A percentile compares a stretch with the other conserved stretches of the same genome.
phyloP scores from a whole-genome alignment of 768 basidiomycete species.

The Erythrobasidium yunnanense region DNA sequence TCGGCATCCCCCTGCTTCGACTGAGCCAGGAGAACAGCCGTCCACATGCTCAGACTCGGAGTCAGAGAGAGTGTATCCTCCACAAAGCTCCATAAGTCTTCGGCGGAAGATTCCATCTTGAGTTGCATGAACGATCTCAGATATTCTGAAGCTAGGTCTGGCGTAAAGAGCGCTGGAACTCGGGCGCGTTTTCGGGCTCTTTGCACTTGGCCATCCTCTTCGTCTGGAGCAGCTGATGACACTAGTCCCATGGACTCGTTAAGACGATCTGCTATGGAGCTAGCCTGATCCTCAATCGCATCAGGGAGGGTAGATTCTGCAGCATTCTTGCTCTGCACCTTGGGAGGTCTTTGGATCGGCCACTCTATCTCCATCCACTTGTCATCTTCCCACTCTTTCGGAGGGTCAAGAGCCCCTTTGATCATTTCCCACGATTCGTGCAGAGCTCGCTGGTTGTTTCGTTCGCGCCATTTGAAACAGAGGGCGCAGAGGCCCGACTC shows the following conservation, averaged over 20 bases:
- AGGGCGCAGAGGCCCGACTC: background rate
- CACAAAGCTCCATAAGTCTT: conserved; percentile 61
- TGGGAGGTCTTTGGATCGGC: background rate
- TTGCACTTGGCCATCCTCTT: no score
- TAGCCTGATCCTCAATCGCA: no score
- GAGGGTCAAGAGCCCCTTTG: background rate
- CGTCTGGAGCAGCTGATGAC: no score
- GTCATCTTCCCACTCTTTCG: background rate
- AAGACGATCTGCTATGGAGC: no score
- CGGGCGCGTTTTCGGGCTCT: background rate
- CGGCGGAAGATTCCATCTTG: conserved; percentile 52
- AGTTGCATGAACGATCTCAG: conserved; percentile 55
- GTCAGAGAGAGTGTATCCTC: conserved; percentile 43
- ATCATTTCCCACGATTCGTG: background rate
- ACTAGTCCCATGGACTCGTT: no score
- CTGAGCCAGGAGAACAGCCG: conserved; percentile 57
- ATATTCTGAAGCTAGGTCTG: conserved; percentile 56
- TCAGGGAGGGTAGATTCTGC: no score
- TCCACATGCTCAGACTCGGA: conserved; percentile 59
- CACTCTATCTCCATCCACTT: conserved; percentile 7
- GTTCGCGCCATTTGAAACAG: background rate
- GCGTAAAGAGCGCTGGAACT: conserved; percentile 49
- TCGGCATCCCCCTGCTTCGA: conserved; percentile 48
- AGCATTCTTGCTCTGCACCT: no score
- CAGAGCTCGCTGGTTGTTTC: background rate